Percentiles rank a stretch among this genome's conserved stretches.
phyloP scores from a whole-genome alignment of 2,329 filamentous ascomycete species.

The Fusarium xyrophilum region DNA sequence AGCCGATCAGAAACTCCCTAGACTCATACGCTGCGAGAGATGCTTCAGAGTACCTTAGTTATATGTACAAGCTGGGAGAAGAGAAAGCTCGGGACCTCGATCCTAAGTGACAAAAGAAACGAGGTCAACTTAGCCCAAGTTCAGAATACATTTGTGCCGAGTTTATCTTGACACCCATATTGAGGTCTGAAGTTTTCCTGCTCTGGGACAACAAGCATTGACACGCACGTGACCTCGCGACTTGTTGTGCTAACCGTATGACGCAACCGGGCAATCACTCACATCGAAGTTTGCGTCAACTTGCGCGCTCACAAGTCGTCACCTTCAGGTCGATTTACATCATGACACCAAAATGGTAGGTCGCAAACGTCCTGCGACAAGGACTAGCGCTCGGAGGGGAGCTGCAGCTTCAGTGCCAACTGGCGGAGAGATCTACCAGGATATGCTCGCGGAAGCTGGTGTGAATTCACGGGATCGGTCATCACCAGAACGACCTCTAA shows the following conservation, averaged over 20 bases:
- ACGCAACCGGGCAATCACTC: conserved; percentile 37
- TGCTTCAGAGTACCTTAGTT: neutral
- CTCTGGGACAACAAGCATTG: neutral
- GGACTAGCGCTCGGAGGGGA: conserved; percentile 31
- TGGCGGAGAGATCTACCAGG: conserved; percentile 53
- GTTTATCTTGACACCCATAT: neutral
- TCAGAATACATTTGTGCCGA: neutral
- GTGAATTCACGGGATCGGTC: conserved; percentile 41
- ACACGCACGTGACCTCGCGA: conserved; percentile 31
- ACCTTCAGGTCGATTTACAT: neutral
- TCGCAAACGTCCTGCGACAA: conserved; percentile 41
- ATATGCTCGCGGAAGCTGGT: conserved; percentile 60
- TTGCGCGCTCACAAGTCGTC: conserved; percentile 2
- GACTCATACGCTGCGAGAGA: neutral
- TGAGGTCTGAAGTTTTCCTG: neutral
- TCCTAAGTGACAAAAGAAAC: neutral
- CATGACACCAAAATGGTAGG: conserved; percentile 43
- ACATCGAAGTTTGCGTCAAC: conserved; percentile 21
- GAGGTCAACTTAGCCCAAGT: neutral
- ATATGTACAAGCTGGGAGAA: neutral
- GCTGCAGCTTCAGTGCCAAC: conserved; percentile 25
- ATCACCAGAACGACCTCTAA: conserved; percentile 50
- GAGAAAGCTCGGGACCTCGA: neutral
- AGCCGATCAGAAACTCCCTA: neutral
- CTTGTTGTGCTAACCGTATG: conserved; percentile 25